Evolutionary conservation across 768 basidiomycete species (phyloP), one percentile per base, ranked within the genome.

Genomic region (Tubosaeta brunneosetosa): DNA sequence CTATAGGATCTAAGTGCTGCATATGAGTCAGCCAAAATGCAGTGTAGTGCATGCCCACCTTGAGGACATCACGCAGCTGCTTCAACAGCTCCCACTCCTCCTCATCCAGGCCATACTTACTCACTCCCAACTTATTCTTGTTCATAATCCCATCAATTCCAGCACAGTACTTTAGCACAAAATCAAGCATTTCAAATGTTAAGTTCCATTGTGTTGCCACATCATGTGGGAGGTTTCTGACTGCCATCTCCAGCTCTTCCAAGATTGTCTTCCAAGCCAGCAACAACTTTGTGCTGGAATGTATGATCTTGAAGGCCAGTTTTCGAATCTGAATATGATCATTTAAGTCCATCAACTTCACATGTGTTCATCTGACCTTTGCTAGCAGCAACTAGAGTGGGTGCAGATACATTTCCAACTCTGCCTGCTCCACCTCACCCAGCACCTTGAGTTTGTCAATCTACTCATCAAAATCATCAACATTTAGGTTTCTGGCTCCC

Each of bases 31-130:
- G 14, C 16, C 14, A 6, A 36, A n/a, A 16, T 13, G 13, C 32
- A 14, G 11, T 16, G n/a, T 36, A 16, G 4, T 1, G n/a, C n/a
- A n/a, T n/a, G n/a, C n/a, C n/a, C 34, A 36, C 34, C 34, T 36
- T 36, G 34, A 36, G 34, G 34, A 36, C n/a, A n/a, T n/a, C n/a
- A n/a, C n/a, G n/a, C n/a, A n/a, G n/a, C n/a, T n/a, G n/a, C n/a
- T n/a, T n/a, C 1, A 65, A 56, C 11, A 75, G 54, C 3, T 19
- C 38, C 75, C 75, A 77, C 47, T 77, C 69, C 1, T 43, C 46
- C 9, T 52, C 19, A 1, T 29, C 41, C 33, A 73, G 55, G 44
- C 68, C 63, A 49, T 60, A 73, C 29, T 56, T 44, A 3, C 55
- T 52, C 9, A 73, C 44, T 34, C 50, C 51, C 26, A 60, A 33